These are phyloP conservation scores for Anthracocystis panici-leucophaei DNA, from an alignment of 1,284 basidiomycete genomes.

Conservation along the genomic window DNA sequence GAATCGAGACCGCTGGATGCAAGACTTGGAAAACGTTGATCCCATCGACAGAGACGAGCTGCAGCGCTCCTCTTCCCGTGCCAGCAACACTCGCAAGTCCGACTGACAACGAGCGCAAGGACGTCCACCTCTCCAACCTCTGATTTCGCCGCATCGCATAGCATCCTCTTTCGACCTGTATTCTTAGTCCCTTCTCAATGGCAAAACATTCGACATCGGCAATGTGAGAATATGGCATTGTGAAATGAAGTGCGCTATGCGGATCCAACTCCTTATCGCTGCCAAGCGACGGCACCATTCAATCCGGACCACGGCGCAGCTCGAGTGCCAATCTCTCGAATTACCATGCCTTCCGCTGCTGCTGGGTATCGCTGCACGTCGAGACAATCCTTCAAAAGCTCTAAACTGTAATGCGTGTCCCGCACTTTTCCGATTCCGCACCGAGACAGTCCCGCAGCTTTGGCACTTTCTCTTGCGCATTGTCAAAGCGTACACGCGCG, in stretches of 20 bases:
- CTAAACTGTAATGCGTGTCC: background rate
- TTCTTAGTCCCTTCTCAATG: slow-evolving; percentile 9
- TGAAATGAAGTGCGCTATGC: background rate
- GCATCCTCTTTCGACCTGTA: slow-evolving; percentile 15
- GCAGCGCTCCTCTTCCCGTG: slow-evolving; percentile 33
- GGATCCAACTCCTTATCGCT: too few species aligned
- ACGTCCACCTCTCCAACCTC: background rate
- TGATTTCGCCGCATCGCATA: slow-evolving; percentile 14
- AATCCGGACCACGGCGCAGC: too few species aligned
- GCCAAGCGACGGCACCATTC: too few species aligned
- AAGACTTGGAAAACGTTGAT: slow-evolving; percentile 40
- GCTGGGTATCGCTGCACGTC: background rate
- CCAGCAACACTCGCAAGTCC: slow-evolving; percentile 47
- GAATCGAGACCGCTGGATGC: slow-evolving; percentile 39
- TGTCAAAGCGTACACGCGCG: background rate
- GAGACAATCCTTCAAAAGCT: background rate
- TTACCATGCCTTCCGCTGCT: too few species aligned
- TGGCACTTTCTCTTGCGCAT: background rate
- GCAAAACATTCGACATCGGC: background rate
- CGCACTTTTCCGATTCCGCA: background rate
- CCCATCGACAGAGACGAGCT: slow-evolving; percentile 40
- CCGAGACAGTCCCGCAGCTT: background rate
- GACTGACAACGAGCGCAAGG: slow-evolving; percentile 17
- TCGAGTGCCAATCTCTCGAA: too few species aligned
- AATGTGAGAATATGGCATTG: background rate